Base-by-base conservation (phyloP, 2,329 filamentous ascomycete genomes). In the Claviceps pusilla region DNA sequence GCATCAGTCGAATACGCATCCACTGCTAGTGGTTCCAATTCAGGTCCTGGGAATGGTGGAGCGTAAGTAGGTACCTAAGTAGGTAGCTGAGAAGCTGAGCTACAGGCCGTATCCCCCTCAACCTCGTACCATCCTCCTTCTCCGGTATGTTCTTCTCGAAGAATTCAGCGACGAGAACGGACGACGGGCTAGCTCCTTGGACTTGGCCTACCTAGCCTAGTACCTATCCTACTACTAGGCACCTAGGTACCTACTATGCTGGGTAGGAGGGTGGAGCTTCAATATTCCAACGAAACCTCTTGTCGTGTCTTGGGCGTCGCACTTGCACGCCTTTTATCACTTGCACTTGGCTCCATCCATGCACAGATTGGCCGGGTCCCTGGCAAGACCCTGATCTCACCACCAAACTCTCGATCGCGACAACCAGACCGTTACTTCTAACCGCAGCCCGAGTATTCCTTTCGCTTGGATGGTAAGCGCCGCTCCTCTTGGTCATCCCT, bases 321-420 rank as follows among this genome's bases (percentile, higher is more conserved):
- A 48, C 46, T 48, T 31, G 46, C 46, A 33, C 46, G 24, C 29
- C 33, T 46, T 28, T 46, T 24, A 41, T 4, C 47, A 19, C 31
- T 39, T 29, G 33, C 7, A 28, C 39, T 43, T 51, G 19, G 49
- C 39, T 33, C 19, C 19, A 19, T 28, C n/a, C 16, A 6, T 35
- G 50, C 9, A 45, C 12, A 35, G 42, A 7, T 35, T 41, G 16
- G 42, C 28, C n/a, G 12, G 12, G 41, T 24, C 16, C 42, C 29
- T 42, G 16, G 41, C 31, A 48, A 43, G 56, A 64, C 64, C 64
- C 60, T 64, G 61, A 65, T 63, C 61, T 58, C 60, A 59, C 56
- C 62, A 59, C 57, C 58, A 57, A 58, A 61, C 63, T 63, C 64
- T 66, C 65, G 64, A 67, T 67, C 57, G 57, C 57, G 48, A 54